A percentile compares a stretch with the other conserved stretches of the same genome.
Conservation (phyloP, 1,139 yeast genomes). For the Ogataea hybrid region DNA sequence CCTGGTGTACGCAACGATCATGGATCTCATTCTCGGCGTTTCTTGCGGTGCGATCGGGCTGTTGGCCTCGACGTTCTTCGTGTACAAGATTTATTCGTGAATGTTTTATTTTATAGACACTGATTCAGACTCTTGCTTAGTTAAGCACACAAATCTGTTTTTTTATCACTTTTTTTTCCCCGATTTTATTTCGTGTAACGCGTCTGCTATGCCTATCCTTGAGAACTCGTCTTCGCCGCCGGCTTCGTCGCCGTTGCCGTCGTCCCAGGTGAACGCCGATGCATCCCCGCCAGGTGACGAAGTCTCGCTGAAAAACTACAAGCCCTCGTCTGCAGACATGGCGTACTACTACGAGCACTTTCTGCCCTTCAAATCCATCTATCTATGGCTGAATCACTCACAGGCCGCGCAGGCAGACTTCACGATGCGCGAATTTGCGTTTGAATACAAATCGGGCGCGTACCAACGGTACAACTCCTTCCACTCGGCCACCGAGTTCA, state of each 20-base stretch:
- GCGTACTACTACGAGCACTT: conserved; percentile 69
- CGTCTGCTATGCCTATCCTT: conserved; percentile 9
- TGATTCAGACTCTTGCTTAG: conserved; percentile 1
- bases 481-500: conserved; percentile 65
- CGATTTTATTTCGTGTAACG: conserved; percentile 8
- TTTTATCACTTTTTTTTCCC: background rate
- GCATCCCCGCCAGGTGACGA: conserved; percentile 13
- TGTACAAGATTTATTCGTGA: conserved; percentile 53
- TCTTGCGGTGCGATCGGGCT: conserved; percentile 79
- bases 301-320: conserved; percentile 21
- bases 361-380: conserved; percentile 69
- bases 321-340: conserved; percentile 68
- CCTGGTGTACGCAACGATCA: conserved; percentile 68
- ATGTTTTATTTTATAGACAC: conserved; percentile 4
- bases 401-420: conserved; percentile 63
- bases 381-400: conserved; percentile 88
- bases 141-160: background rate
- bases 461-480: conserved; percentile 89
- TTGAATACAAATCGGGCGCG: conserved; percentile 80
- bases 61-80: conserved; percentile 59
- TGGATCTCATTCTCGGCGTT: conserved; percentile 61
- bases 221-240: conserved; percentile 10
- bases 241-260: conserved; percentile 18
- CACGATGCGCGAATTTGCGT: conserved; percentile 90
- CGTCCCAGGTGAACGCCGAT: conserved; percentile 19